Percentiles rank a stretch among this genome's conserved stretches.
phyloP scores from a whole-genome alignment of 2,329 filamentous ascomycete species.

The Sporothrix brasiliensis region DNA sequence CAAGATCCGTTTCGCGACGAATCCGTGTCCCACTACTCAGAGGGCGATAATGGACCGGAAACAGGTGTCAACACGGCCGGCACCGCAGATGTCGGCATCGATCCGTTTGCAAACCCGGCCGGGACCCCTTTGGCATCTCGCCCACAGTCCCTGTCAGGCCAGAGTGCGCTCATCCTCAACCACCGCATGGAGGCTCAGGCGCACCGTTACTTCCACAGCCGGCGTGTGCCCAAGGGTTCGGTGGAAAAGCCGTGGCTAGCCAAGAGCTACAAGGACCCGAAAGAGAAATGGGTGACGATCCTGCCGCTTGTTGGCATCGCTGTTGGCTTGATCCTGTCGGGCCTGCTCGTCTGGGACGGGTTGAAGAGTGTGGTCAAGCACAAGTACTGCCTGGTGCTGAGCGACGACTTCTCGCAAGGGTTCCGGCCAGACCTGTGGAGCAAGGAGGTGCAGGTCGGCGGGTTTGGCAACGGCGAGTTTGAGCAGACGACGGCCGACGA shows the following conservation, averaged over 20 bases:
- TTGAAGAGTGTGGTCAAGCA: constrained; percentile 71
- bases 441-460: constrained; percentile 73
- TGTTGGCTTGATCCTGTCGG: constrained; percentile 68
- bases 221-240: constrained; percentile 71
- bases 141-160: constrained; percentile 43
- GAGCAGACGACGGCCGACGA: constrained; percentile 71
- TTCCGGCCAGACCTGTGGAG: constrained; percentile 67
- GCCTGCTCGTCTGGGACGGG: constrained; percentile 75
- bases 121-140: constrained; percentile 42
- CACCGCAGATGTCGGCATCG: constrained; percentile 40
- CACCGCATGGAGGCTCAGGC: constrained; percentile 45
- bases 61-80: constrained; percentile 35
- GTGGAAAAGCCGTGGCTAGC: constrained; percentile 76
- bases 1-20: constrained; percentile 50
- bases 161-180: constrained; percentile 43
- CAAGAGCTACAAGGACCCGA: constrained; percentile 64
- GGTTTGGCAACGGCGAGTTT: constrained; percentile 81
- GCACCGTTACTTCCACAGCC: constrained; percentile 71
- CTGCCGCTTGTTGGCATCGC: constrained; percentile 72
- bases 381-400: constrained; percentile 69
- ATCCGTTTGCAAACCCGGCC: constrained; percentile 53
- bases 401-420: constrained; percentile 65
- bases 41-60: constrained; percentile 20
- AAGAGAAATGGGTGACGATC: constrained; percentile 85
- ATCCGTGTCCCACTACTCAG: constrained; percentile 42